Conservation (phyloP, 1,284 basidiomycete species). For the Fistulina hepatica region DNA sequence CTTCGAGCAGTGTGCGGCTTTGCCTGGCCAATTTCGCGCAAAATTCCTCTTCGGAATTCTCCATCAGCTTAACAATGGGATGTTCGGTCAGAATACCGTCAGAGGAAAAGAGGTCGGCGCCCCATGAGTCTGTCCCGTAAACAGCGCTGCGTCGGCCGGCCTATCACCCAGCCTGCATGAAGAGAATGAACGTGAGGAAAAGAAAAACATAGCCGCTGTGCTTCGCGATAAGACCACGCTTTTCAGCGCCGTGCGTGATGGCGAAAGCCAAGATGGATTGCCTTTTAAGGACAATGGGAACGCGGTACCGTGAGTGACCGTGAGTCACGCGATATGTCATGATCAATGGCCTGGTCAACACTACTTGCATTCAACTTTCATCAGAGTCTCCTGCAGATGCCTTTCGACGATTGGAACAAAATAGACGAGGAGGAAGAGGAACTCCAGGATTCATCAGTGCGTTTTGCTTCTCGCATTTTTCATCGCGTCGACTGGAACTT, state of each 20-base stretch:
- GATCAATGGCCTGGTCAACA: too few relatives aligned
- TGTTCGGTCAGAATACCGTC: constrained; percentile 31
- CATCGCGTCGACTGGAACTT: constrained; percentile 2
- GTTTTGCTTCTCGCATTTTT: constrained; percentile 14
- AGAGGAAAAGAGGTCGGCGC: too few relatives aligned
- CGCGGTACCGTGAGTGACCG: too few relatives aligned
- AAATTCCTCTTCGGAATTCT: constrained; percentile 60
- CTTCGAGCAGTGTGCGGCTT: constrained; percentile 63
- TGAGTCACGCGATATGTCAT: too few relatives aligned
- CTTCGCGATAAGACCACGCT: too few relatives aligned
- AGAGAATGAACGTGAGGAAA: constrained; percentile 35
- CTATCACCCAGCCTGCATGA: constrained; percentile 27
- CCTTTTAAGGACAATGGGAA: too few relatives aligned
- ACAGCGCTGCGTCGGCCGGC: too few relatives aligned
- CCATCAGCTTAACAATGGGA: constrained; percentile 77
- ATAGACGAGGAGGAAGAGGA: constrained; percentile 71
- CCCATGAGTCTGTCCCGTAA: too few relatives aligned
- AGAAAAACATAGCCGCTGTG: constrained; percentile 36
- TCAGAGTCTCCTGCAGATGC: too few relatives aligned
- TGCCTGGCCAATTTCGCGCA: constrained; percentile 58
- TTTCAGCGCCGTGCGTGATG: too few relatives aligned
- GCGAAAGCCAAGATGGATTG: too few relatives aligned
- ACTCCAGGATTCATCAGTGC: constrained; percentile 55
- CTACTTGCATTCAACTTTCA: too few relatives aligned
- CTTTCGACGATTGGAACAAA: constrained; percentile 71